Conservation (phyloP, 148 eudicot species). For the Fagopyrum esculentum region DNA sequence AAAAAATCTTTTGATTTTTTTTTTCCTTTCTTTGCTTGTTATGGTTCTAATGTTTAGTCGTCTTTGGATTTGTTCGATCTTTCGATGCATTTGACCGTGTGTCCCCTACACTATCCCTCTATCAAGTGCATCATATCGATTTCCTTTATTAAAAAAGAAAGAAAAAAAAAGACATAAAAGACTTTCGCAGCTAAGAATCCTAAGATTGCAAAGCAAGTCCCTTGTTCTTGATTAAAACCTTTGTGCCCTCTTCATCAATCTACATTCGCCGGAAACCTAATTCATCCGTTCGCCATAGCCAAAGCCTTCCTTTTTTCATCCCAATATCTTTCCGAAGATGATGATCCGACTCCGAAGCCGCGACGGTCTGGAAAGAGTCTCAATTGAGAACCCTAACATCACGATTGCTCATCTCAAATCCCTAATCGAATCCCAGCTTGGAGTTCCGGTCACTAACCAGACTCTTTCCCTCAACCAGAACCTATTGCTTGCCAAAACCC, state of each 20-base stretch:
- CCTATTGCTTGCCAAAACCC: constrained; percentile 73
- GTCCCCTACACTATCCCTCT: too few species aligned
- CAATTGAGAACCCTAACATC: constrained; percentile 41
- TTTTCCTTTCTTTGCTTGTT: too few species aligned
- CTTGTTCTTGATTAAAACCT: too few species aligned
- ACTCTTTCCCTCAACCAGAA: constrained; percentile 65
- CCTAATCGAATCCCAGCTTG: constrained; percentile 70
- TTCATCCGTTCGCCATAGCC: neutral
- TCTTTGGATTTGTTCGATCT: too few species aligned
- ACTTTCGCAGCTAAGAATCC: too few species aligned
- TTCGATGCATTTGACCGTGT: too few species aligned
- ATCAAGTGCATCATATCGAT: too few species aligned
- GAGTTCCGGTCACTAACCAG: constrained; percentile 52
- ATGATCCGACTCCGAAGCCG: constrained; percentile 84
- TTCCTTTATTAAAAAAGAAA: too few species aligned
- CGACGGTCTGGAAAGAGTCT: constrained; percentile 68
- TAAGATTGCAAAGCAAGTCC: too few species aligned
- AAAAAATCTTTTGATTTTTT: too few species aligned
- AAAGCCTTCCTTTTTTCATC: neutral
- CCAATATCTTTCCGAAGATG: constrained; percentile 25
- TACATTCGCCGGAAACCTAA: neutral
- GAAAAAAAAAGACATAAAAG: too few species aligned
- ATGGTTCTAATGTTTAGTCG: too few species aligned
- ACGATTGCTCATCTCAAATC: constrained; percentile 63
- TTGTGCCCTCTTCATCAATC: neutral